These are phyloP conservation scores for Verbena officinalis DNA, from an alignment of 257 asterid species.

Conservation along the genomic window DNA sequence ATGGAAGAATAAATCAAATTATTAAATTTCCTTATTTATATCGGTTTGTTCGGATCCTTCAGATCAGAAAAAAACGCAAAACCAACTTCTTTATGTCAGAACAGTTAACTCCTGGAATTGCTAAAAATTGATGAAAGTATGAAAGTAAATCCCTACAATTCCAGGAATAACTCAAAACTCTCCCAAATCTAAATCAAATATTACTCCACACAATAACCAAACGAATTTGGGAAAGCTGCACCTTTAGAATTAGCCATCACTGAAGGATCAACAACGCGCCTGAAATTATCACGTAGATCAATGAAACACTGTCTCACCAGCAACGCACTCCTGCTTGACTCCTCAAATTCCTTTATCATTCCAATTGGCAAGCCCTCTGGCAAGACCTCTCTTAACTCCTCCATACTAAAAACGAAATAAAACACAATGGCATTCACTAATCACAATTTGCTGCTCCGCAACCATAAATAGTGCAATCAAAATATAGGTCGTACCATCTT, in stretches of 20 bases:
- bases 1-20: slow-evolving; percentile 3
- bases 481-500: slow-evolving; percentile 2
- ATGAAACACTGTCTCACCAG: slow-evolving; percentile 78
- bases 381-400: slow-evolving; percentile 59
- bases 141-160: background rate
- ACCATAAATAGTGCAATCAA: slow-evolving; percentile 5
- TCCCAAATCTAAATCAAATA: background rate
- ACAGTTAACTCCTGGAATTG: background rate
- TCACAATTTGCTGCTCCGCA: slow-evolving; percentile 4
- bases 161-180: background rate
- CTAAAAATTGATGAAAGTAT: too few species aligned
- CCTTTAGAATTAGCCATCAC: slow-evolving; percentile 55
- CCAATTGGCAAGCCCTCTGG: slow-evolving; percentile 95
- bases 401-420: slow-evolving; percentile 49
- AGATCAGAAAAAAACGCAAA: background rate
- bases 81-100: background rate
- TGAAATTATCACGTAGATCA: slow-evolving; percentile 89
- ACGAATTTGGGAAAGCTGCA: slow-evolving; percentile 24
- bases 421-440: slow-evolving; percentile 25
- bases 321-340: slow-evolving; percentile 80
- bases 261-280: slow-evolving; percentile 76
- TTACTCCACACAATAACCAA: slow-evolving; percentile 24
- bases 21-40: background rate
- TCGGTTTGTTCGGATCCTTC: background rate
- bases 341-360: slow-evolving; percentile 93